Conservation (phyloP, 192 early-diverging fungal genomes). For the Linnemannia zychae region DNA sequence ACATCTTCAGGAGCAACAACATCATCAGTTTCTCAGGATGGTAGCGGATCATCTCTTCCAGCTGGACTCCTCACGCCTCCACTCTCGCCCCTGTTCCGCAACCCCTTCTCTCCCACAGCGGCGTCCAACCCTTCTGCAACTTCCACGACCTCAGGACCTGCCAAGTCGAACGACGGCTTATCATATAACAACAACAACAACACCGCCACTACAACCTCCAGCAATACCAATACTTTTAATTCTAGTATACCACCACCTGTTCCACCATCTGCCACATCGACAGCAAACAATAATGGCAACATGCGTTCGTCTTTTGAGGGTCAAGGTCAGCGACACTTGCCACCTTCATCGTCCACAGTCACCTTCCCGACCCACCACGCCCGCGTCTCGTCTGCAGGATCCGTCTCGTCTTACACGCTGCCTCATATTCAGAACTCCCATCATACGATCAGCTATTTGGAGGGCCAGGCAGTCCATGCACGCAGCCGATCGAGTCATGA, state of each 20-base stretch:
- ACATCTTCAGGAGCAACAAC: neutral
- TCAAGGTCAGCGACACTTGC: neutral
- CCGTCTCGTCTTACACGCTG: neutral
- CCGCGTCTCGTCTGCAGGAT: neutral
- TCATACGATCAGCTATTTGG: conserved; percentile 20
- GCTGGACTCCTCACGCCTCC: conserved; percentile 26
- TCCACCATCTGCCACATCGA: neutral
- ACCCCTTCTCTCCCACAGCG: neutral
- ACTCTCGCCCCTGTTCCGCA: conserved; percentile 23
- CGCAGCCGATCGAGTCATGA: conserved; percentile 4
- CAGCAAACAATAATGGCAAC: neutral
- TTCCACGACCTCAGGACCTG: neutral
- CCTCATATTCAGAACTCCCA: neutral
- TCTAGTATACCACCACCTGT: neutral
- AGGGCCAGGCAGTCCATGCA: conserved; percentile 7
- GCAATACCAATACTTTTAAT: neutral
- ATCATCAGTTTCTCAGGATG: neutral
- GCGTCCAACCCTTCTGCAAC: neutral
- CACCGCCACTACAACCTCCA: no score
- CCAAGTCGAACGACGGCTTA: no score
- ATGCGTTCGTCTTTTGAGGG: neutral
- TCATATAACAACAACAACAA: neutral
- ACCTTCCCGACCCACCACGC: neutral
- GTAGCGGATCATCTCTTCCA: neutral
- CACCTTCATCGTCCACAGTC: neutral